Base-by-base conservation (phyloP, 768 basidiomycete species). In the Pleurotus djamor region DNA sequence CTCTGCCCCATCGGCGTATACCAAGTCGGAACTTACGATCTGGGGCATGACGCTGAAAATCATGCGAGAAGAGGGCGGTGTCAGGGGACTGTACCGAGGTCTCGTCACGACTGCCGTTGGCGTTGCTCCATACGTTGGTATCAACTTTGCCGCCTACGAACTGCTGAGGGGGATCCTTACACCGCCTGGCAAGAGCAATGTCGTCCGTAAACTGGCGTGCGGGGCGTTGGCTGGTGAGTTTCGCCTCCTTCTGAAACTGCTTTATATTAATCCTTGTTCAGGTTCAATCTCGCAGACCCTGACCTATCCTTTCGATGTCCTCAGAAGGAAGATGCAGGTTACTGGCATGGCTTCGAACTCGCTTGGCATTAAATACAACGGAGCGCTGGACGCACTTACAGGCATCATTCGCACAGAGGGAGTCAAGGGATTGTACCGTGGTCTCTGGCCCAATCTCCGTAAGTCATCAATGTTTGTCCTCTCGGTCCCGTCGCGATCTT, bases 91-190 rank as follows among this genome's bases (percentile, higher is more conserved):
- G 51, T 93, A 98, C 70, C 84, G 94, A 36, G 96, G 95, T 0
- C 70, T 96, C 37, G 75, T 91, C 9, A 85, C 94, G 10, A 97
- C 94, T 0, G 88, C 92, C 3, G 78, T 91, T 56, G 94, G 96
- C 3, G 93, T 97, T 43, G 95, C 95, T 13, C 96, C 96, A 3
- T 91, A 91, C 64, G 88, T 91, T 17, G 86, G 93, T 10, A 89
- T 96, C 70, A 97, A 97, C 71, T 97, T 97, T 71, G 91, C 94
- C n/a, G 79, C 93, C 33, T 98, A 98, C 67, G 96, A 98, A 72
- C 81, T 87, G 49, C 68, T 93, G 68, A 82, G 90, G 57, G 86
- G 88, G 2, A 65, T 87, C 48, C 78, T 92, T 62, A 94, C 89
- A 32, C 91, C 90, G n/a, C 92, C 92, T 3, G 92, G 89, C 38